These are phyloP conservation scores for Stemphylium beticola DNA, from an alignment of 2,329 filamentous ascomycete genomes.

Conservation along the genomic window DNA sequence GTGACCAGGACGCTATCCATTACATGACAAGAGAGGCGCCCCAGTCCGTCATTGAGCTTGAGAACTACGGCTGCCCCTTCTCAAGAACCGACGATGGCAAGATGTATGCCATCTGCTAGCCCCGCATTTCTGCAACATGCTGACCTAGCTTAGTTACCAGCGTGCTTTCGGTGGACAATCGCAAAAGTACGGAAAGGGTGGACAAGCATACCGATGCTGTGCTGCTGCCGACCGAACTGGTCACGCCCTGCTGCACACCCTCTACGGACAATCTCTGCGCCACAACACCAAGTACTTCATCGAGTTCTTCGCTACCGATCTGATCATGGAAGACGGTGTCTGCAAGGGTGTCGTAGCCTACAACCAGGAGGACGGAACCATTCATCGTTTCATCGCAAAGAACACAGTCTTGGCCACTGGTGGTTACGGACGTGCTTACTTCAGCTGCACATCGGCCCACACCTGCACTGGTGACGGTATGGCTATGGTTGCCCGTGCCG, in stretches of 20 bases:
- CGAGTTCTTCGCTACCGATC: conserved; percentile 95
- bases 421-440: conserved; percentile 97
- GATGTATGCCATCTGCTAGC: conserved; percentile 64
- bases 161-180: conserved; percentile 98
- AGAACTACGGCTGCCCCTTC: conserved; percentile 98
- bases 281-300: conserved; percentile 99
- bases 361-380: conserved; percentile 97
- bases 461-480: conserved; percentile 99
- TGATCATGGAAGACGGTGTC: conserved; percentile 97
- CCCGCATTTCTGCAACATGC: not conserved
- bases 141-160: conserved; percentile 72
- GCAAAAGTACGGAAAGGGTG: conserved; percentile 92
- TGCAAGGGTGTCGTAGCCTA: conserved; percentile 97
- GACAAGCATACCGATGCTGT: conserved; percentile 96
- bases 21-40: conserved; percentile 98
- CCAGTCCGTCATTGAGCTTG: conserved; percentile 88
- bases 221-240: conserved; percentile 96
- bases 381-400: conserved; percentile 95
- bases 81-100: conserved; percentile 94
- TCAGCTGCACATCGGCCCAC: conserved; percentile 96
- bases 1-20: conserved; percentile 96
- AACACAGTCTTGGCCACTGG: conserved; percentile 97
- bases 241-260: conserved; percentile 95
- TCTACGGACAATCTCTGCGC: conserved; percentile 94
- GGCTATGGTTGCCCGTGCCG: conserved; percentile 98